Base-by-base conservation (phyloP, 2,329 filamentous ascomycete genomes). In the Botrytis paeoniae region DNA sequence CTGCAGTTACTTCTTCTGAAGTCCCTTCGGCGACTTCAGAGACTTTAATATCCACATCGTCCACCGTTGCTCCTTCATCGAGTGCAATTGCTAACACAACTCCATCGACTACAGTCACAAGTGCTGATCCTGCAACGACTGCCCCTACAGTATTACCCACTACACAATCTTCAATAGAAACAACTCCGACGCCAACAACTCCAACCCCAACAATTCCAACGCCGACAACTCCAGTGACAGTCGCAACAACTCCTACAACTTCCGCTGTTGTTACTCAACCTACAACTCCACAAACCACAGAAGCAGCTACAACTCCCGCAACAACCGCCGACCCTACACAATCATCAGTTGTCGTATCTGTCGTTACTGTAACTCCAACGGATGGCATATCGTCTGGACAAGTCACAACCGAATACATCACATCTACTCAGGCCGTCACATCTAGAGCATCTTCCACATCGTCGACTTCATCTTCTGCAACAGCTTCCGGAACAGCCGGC, bases 1-100 rank as follows among this genome's bases (percentile, higher is more conserved):
- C 48, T 61, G 60, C 69, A 65, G 43, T 73, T 37, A 69, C 76
- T 61, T 64, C 73, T 43, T 14, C 71, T 51, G 43, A 60, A 65
- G 62, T 73, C 70, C 54, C 75, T 20, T 71, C 74, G n/a, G 65
- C 75, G 73, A 74, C 78, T 75, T 70, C 73, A 54, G 63, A 66
- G 39, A 29, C 70, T 32, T 25, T 66, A 37, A 3, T 35, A 43
- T 43, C 72, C 22, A 63, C 54, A n/a, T 32, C 70, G 54, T 65
- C 57, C 41, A 45, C 43, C 37, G 68, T 51, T 70, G 69, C 66
- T 64, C 22, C 68, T 32, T 54, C 59, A 22, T 74, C 77, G 62
- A 80, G 76, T 76, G 75, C 78, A 72, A 76, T 74, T 75, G 78
- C 78, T 79, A 78, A 78, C 75, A 77, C 43, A 74, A 78, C 75